Conservation (phyloP, 768 basidiomycete genomes). For the Cystofilobasidium macerans region DNA sequence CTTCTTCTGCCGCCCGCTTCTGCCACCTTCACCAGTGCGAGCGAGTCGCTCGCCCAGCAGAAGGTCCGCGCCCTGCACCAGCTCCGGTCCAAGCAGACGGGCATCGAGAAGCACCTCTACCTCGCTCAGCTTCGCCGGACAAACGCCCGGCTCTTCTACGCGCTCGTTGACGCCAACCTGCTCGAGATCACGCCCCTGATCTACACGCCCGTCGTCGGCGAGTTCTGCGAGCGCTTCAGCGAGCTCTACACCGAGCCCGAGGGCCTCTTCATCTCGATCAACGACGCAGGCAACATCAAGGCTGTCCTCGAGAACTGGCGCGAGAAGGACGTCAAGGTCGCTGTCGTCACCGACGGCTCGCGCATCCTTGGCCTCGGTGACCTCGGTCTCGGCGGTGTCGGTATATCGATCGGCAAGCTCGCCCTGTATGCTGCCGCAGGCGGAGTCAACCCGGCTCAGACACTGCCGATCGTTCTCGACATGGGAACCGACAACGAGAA, state of each 20-base stretch:
- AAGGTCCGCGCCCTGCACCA: constrained; percentile 14
- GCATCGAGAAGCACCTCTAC: constrained; percentile 67
- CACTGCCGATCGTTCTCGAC: constrained; percentile 74
- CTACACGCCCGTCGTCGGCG: constrained; percentile 86
- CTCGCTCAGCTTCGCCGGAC: constrained; percentile 62
- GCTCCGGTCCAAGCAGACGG: constrained; percentile 10
- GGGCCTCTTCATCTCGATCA: constrained; percentile 52
- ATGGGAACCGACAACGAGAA: constrained; percentile 76
- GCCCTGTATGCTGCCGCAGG: constrained; percentile 82
- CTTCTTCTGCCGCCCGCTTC: neutral
- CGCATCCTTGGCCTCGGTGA: constrained; percentile 73
- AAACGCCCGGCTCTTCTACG: constrained; percentile 67
- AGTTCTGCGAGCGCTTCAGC: constrained; percentile 75
- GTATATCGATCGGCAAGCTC: constrained; percentile 74
- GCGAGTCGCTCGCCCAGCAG: constrained; percentile 6
- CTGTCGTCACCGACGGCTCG: constrained; percentile 88
- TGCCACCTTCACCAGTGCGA: neutral
- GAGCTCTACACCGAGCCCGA: constrained; percentile 52
- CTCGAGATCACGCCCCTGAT: constrained; percentile 61
- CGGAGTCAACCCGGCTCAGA: constrained; percentile 50
- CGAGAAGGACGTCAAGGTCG: constrained; percentile 46
- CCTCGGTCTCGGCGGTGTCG: constrained; percentile 35
- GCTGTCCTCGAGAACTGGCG: constrained; percentile 60
- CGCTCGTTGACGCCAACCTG: constrained; percentile 38
- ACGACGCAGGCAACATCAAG: constrained; percentile 70